phyloP scores from a whole-genome alignment of 2,329 filamentous ascomycete species.

The Aspergillus spinulosporus region DNA sequence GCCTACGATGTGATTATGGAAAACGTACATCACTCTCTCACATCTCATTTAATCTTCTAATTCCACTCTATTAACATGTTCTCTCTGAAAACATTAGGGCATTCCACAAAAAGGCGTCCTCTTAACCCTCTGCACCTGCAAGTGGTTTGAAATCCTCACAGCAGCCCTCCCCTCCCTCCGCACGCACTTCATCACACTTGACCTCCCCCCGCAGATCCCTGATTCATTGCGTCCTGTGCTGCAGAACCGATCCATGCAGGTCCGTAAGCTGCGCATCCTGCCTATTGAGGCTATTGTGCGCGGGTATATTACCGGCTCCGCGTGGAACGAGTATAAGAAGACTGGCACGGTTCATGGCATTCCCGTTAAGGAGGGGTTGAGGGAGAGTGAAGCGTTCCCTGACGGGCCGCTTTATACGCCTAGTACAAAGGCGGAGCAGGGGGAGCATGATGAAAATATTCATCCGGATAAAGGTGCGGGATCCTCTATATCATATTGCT shows the following conservation, averaged over 20 bases:
- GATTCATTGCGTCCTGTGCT: slow-evolving; percentile 53
- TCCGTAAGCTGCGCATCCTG: slow-evolving; percentile 71
- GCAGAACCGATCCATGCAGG: slow-evolving; percentile 72
- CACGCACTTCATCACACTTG: slow-evolving; percentile 63
- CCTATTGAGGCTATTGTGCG: slow-evolving; percentile 84
- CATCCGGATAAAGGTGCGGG: slow-evolving; percentile 61
- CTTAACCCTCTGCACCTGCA: slow-evolving; percentile 65
- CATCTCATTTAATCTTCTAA: slow-evolving; percentile 23
- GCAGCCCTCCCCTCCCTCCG: slow-evolving; percentile 57
- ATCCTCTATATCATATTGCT: background rate
- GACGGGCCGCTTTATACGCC: slow-evolving; percentile 73
- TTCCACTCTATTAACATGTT: slow-evolving; percentile 31
- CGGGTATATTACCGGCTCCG: slow-evolving; percentile 84
- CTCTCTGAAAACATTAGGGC: slow-evolving; percentile 48
- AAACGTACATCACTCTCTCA: slow-evolving; percentile 55
- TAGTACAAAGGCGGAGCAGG: slow-evolving; percentile 78
- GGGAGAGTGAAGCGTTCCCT: slow-evolving; percentile 68
- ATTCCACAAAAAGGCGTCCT: slow-evolving; percentile 68
- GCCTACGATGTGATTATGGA: slow-evolving; percentile 90
- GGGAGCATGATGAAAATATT: slow-evolving; percentile 84
- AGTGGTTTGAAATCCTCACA: slow-evolving; percentile 67
- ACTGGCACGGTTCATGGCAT: slow-evolving; percentile 79
- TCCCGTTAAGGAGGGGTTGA: slow-evolving; percentile 64
- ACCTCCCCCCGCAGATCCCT: slow-evolving; percentile 56
- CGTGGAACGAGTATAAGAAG: slow-evolving; percentile 75